Conservation (phyloP, 257 asterid genomes). For the Gentiana straminea region DNA sequence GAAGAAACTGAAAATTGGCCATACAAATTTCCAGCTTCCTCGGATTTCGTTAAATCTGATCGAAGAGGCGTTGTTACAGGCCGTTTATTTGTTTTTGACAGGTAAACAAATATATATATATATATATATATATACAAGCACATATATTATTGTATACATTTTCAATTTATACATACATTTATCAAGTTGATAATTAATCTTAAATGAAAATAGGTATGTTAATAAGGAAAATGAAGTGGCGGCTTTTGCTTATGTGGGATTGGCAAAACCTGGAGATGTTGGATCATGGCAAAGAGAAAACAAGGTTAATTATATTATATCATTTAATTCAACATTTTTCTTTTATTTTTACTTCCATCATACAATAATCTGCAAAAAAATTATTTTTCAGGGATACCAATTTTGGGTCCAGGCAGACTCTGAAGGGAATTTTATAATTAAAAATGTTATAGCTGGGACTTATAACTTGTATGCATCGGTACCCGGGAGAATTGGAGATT, state of each 20-base stretch:
- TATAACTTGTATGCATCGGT: constrained; percentile 6
- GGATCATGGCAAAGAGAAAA: constrained; percentile 32
- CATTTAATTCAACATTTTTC: neutral
- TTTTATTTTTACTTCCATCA: neutral
- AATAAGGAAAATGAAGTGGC: too few relatives aligned
- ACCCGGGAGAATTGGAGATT: constrained; percentile 11
- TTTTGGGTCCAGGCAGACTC: constrained; percentile 11
- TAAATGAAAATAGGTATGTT: too few relatives aligned
- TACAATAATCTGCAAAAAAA: too few relatives aligned
- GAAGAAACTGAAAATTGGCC: constrained; percentile 68
- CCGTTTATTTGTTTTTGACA: constrained; percentile 39
- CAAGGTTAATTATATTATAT: constrained; percentile 10
- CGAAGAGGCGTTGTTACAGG: constrained; percentile 54
- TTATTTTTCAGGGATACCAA: constrained; percentile 13
- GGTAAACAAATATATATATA: constrained; percentile 8
- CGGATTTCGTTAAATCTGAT: constrained; percentile 28
- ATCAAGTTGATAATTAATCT: too few relatives aligned
- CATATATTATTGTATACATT: too few relatives aligned
- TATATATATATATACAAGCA: too few relatives aligned
- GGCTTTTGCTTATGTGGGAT: constrained; percentile 19
- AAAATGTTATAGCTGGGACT: constrained; percentile 2
- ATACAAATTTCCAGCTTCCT: constrained; percentile 51
- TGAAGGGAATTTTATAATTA: constrained; percentile 6
- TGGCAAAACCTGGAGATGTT: constrained; percentile 22
- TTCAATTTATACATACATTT: too few relatives aligned